These are phyloP conservation scores for Neostapfia colusana DNA, from an alignment of 176 grass and related monocot species.

Conservation along the genomic window DNA sequence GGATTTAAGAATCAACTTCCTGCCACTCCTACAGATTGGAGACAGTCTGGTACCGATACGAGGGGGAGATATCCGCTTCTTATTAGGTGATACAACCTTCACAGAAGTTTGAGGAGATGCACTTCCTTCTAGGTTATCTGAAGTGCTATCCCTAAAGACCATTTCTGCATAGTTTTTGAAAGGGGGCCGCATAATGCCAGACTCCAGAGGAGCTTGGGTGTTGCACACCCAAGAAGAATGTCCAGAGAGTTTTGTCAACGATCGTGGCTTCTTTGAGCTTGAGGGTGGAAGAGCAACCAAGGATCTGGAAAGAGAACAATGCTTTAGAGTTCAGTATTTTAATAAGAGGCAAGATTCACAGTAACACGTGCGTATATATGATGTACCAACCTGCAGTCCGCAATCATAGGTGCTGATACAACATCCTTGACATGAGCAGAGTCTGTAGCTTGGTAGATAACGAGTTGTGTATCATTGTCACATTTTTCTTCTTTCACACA, in stretches of 20 bases:
- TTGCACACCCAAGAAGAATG: slow-evolving; percentile 41
- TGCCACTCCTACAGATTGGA: slow-evolving; percentile 56
- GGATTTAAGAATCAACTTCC: slow-evolving; percentile 57
- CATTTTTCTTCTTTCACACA: slow-evolving; percentile 56
- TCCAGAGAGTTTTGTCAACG: slow-evolving; percentile 33
- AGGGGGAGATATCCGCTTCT: slow-evolving; percentile 57
- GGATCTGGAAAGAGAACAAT: slow-evolving; percentile 36
- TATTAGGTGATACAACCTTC: slow-evolving; percentile 56
- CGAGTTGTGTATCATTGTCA: slow-evolving; percentile 49
- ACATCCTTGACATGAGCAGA: slow-evolving; percentile 48
- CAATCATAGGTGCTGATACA: slow-evolving; percentile 55
- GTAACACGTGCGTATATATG: slow-evolving; percentile 30
- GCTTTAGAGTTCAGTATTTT: slow-evolving; percentile 17
- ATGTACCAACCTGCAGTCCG: slow-evolving; percentile 59
- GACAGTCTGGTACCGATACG: slow-evolving; percentile 49
- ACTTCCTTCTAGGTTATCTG: slow-evolving; percentile 37
- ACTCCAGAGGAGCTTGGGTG: slow-evolving; percentile 37
- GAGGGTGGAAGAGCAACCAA: slow-evolving; percentile 33
- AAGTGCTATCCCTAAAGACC: slow-evolving; percentile 15
- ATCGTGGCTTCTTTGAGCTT: slow-evolving; percentile 50
- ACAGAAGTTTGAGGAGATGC: slow-evolving; percentile 47
- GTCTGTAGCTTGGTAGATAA: slow-evolving; percentile 43
- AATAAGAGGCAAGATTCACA: slow-evolving; percentile 14
- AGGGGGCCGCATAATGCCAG: slow-evolving; percentile 34
- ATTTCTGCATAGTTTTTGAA: slow-evolving; percentile 44